These are phyloP conservation scores for Tetrahymena thermophila DNA, from an alignment of 73 alveolate genomes.

Conservation along the genomic window DNA sequence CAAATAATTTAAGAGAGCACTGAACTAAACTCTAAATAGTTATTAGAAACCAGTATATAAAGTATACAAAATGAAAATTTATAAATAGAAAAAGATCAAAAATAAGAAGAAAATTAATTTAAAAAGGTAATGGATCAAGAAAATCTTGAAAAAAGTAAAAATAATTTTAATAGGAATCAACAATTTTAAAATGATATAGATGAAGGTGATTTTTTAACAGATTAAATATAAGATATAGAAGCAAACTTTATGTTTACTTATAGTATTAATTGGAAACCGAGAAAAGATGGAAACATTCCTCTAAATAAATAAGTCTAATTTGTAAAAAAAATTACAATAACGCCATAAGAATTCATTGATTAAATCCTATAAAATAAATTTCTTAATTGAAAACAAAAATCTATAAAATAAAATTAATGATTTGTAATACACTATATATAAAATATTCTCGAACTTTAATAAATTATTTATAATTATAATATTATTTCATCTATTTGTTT, in stretches of 20 bases:
- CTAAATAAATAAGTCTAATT: not conserved
- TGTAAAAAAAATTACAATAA: not conserved
- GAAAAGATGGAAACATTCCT: not conserved
- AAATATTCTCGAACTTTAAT: not conserved
- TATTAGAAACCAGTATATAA: not conserved
- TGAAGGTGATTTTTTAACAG: not conserved
- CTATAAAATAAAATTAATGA: not conserved
- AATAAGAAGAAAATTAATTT: too few relatives aligned
- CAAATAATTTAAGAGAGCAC: not conserved
- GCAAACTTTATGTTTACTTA: not conserved
- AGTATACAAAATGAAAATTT: not conserved
- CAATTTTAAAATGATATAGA: not conserved
- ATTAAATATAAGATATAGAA: not conserved
- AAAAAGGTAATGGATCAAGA: not conserved
- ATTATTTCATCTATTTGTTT: not conserved
- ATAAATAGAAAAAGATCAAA: not conserved
- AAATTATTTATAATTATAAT: too few relatives aligned
- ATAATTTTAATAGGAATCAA: too few relatives aligned
- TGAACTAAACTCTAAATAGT: not conserved
- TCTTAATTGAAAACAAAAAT: not conserved
- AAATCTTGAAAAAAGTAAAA: too few relatives aligned
- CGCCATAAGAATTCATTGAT: not conserved
- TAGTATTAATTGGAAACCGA: not conserved
- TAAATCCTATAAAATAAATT: not conserved
- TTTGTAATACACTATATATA: not conserved